phyloP scores from a whole-genome alignment of 805 yeast species.

The Candida rishiriensis region DNA sequence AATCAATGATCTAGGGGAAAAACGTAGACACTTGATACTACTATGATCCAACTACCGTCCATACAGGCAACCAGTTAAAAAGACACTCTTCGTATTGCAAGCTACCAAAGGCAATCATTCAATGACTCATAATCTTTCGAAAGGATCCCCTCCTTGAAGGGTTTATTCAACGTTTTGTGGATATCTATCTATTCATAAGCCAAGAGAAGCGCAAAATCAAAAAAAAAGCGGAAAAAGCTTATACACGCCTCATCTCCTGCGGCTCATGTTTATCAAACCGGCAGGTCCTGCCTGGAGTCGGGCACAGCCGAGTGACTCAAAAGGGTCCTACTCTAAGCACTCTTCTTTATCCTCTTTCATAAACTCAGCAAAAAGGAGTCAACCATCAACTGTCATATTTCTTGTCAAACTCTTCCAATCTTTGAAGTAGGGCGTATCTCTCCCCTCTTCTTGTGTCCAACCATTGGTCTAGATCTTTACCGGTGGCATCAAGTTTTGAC shows the following conservation, averaged over 20 bases:
- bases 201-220: background rate
- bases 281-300: background rate
- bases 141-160: background rate
- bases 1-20: too few relatives aligned
- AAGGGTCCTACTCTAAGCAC: too few relatives aligned
- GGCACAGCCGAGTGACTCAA: background rate
- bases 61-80: too few relatives aligned
- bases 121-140: background rate
- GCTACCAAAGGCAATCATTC: too few relatives aligned
- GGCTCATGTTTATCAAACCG: background rate
- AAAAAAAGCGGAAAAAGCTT: background rate
- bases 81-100: too few relatives aligned
- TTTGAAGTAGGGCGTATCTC: conserved; percentile 45
- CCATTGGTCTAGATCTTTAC: conserved; percentile 36
- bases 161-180: too few relatives aligned
- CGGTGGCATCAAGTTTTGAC: conserved; percentile 32
- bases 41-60: too few relatives aligned
- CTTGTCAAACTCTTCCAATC: conserved; percentile 4
- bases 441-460: conserved; percentile 39
- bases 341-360: too few relatives aligned
- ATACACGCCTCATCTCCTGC: background rate
- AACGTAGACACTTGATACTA: too few relatives aligned
- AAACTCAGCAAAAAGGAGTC: too few relatives aligned
- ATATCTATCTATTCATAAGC: too few relatives aligned
- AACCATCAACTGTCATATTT: background rate